Base-by-base conservation (phyloP, 768 basidiomycete species). In the Leccinum longicurvipes region DNA sequence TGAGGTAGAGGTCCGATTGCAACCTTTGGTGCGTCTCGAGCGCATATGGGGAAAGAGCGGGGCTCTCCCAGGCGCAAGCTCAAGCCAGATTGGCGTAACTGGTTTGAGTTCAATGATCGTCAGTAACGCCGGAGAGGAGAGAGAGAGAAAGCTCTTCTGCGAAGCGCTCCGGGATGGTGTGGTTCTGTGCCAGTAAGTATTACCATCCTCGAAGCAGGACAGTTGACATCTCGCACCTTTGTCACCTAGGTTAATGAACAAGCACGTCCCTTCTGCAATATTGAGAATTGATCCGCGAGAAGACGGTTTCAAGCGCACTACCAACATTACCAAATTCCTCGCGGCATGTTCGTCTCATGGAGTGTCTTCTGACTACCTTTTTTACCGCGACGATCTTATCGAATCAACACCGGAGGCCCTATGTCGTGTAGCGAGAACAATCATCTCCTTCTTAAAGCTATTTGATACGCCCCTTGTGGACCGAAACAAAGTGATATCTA, bases 151-250 rank as follows among this genome's bases (percentile, higher is more conserved):
- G 51, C 69, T 82, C 29, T 96, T 94, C 64, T 76, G 78, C 31
- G 90, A 93, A 52, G 84, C 89, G 0, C 67, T 95, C 53, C 74
- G 84, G 63, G 93, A 96, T 73, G 93, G 93, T 1, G 88, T 85
- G 69, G 82, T 95, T 21, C 79, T 96, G 23, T 94, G 93, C 84
- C 86, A 91, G 93, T 95, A 66, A 75, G 93, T 85, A 32, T 59
- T 50, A 39, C 42, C 55, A 25, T 60, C 54, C 46, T 50, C 39
- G 54, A 45, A 28, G 59, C 51, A 50, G 44, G 46, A 29, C 19
- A 47, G 23, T 34, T 52, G 61, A 50, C 51, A 25, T 36, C 50
- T 27, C 47, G 50, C 44, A 29, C 24, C 39, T 53, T 44, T 51
- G 31, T 44, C 44, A 48, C 57, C 36, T 47, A 93, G 92, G 59